These are phyloP conservation scores for Fusarium zealandicum DNA, from an alignment of 2,329 filamentous ascomycete genomes.

Conservation along the genomic window DNA sequence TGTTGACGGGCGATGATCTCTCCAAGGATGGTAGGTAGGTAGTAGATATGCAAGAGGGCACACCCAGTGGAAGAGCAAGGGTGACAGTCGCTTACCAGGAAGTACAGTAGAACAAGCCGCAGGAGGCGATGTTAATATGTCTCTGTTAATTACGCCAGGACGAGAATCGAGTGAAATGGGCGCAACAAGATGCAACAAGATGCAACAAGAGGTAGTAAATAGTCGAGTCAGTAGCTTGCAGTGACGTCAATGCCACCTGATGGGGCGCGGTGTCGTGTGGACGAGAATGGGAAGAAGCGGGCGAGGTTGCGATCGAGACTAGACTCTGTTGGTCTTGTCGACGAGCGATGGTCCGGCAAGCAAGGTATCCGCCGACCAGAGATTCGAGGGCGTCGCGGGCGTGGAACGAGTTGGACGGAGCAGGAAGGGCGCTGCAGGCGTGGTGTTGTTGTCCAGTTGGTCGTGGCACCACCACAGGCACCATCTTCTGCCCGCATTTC, in stretches of 20 bases:
- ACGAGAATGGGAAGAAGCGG: conserved; percentile 22
- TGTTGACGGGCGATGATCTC: conserved; percentile 13
- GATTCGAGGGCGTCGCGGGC: conserved; percentile 22
- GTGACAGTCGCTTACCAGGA: conserved; percentile 28
- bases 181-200: conserved; percentile 10
- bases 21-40: conserved; percentile 14
- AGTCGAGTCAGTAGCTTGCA: conserved; percentile 15
- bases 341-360: conserved; percentile 14
- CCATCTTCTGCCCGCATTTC: conserved; percentile 2
- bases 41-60: conserved; percentile 12
- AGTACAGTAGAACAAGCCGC: conserved; percentile 21
- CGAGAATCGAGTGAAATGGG: conserved; percentile 14
- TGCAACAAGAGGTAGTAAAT: neutral
- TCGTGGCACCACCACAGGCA: conserved; percentile 32
- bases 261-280: conserved; percentile 18
- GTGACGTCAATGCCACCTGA: conserved; percentile 44
- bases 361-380: conserved; percentile 17
- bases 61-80: conserved; percentile 1
- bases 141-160: conserved; percentile 25
- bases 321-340: neutral
- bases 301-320: conserved; percentile 14
- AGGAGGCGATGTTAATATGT: conserved; percentile 31
- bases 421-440: conserved; percentile 24
- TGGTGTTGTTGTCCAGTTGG: conserved; percentile 31
- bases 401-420: conserved; percentile 16